phyloP scores from a whole-genome alignment of 495 filamentous ascomycete species.

The Daldinia grandis region DNA sequence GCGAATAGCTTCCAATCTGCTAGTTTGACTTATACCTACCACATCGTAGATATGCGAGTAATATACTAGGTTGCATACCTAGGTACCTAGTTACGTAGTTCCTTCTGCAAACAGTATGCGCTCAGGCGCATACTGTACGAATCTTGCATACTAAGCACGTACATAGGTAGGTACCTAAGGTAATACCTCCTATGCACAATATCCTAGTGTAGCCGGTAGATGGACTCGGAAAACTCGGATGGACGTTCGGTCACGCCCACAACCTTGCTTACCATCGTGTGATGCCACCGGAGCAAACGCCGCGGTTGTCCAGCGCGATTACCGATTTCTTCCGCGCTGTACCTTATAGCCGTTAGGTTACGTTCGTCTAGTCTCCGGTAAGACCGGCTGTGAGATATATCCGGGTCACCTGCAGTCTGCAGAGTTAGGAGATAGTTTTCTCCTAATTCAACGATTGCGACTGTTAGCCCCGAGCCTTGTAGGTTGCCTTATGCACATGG shows the following conservation, averaged over 20 bases:
- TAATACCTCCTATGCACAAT: no score
- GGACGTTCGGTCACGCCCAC: background rate
- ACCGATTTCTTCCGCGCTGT: background rate
- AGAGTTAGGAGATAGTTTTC: background rate
- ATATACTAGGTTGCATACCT: no score
- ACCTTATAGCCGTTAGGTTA: background rate
- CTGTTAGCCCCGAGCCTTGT: background rate
- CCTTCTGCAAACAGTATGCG: background rate
- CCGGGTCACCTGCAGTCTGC: background rate
- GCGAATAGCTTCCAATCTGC: no score
- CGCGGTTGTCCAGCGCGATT: background rate
- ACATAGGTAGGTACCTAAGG: no score
- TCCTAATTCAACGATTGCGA: background rate
- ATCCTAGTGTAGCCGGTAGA: no score
- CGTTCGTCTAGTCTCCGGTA: background rate
- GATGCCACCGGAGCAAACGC: background rate
- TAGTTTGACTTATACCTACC: no score
- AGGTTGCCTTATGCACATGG: background rate
- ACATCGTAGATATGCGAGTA: no score
- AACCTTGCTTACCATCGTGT: background rate
- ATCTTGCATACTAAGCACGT: background rate
- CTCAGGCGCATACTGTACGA: background rate
- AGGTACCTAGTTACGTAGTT: no score
- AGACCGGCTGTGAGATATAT: conserved; percentile 3
- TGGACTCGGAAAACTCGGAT: conserved; percentile 24